Percentiles rank a stretch among this genome's conserved stretches.
Conservation (phyloP, 441 rosid genomes). For the Corymbia calophylla region DNA sequence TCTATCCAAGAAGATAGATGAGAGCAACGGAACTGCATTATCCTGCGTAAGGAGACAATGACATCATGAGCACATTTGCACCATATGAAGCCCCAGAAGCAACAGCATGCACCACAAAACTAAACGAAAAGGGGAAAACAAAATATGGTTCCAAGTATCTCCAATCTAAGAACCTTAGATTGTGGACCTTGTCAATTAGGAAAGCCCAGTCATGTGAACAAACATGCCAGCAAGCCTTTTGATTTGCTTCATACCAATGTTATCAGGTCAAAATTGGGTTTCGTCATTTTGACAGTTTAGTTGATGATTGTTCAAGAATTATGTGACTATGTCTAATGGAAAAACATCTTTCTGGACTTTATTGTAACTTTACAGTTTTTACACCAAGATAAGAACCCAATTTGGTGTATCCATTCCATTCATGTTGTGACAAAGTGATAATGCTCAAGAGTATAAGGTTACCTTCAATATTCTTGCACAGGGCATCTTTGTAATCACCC, state of each 20-base stretch:
- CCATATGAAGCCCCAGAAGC: background rate
- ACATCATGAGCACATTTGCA: background rate
- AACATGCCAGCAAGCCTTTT: background rate
- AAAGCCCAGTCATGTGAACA: background rate
- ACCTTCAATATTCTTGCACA: background rate
- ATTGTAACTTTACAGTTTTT: background rate
- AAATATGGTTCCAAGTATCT: background rate
- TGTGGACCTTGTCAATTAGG: background rate
- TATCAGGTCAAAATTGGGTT: background rate
- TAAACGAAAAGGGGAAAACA: background rate
- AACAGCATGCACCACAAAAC: background rate
- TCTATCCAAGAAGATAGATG: slow-evolving; percentile 76
- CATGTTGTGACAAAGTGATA: background rate
- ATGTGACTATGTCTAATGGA: background rate
- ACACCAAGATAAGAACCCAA: background rate
- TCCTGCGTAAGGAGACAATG: slow-evolving; percentile 46
- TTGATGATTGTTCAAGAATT: background rate
- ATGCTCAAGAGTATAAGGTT: background rate
- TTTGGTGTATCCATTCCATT: background rate
- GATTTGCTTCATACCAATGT: background rate
- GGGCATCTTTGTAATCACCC: background rate
- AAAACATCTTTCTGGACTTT: background rate
- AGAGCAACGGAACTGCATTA: slow-evolving; percentile 61
- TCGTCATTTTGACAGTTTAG: background rate
- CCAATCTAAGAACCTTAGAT: background rate